Evolutionary conservation across 108 stramenopile species (phyloP).

Genomic region (Pseudonitzschia delicatissima): DNA sequence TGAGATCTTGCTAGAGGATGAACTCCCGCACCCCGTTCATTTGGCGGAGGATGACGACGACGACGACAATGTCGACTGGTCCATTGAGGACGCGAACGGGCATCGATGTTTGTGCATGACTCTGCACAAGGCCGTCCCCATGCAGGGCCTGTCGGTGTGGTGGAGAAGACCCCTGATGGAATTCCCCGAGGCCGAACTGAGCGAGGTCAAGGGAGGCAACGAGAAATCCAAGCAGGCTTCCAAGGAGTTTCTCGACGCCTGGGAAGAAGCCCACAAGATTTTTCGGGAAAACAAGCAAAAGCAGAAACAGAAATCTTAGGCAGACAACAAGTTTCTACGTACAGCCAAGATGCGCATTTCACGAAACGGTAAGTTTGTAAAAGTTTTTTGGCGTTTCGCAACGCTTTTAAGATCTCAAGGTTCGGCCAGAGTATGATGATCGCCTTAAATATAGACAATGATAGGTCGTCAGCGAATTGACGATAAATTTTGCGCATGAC

Average conservation of each 20-base stretch:
- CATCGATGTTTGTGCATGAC: conserved; percentile 28
- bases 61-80: conserved; percentile 37
- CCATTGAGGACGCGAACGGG: neutral
- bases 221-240: neutral
- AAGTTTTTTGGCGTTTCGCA: too few species aligned
- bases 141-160: conserved; percentile 48
- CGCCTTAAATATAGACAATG: conserved; percentile 1
- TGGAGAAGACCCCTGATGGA: conserved; percentile 45
- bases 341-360: too few species aligned
- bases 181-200: conserved; percentile 28
- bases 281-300: conserved; percentile 31
- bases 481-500: conserved; percentile 9
- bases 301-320: neutral
- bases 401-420: too few species aligned
- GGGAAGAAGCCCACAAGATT: conserved; percentile 46
- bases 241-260: conserved; percentile 32
- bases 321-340: neutral
- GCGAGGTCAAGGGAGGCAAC: neutral
- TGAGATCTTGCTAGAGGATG: conserved; percentile 23
- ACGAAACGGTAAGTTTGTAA: too few species aligned
- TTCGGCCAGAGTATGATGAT: conserved; percentile 10
- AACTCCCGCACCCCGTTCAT: conserved; percentile 45
- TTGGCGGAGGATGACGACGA: conserved; percentile 40
- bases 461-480: conserved; percentile 12
- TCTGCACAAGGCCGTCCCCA: conserved; percentile 50